Evolutionary conservation across 1,284 basidiomycete species (phyloP).

Genomic region (Naganishia albida): DNA sequence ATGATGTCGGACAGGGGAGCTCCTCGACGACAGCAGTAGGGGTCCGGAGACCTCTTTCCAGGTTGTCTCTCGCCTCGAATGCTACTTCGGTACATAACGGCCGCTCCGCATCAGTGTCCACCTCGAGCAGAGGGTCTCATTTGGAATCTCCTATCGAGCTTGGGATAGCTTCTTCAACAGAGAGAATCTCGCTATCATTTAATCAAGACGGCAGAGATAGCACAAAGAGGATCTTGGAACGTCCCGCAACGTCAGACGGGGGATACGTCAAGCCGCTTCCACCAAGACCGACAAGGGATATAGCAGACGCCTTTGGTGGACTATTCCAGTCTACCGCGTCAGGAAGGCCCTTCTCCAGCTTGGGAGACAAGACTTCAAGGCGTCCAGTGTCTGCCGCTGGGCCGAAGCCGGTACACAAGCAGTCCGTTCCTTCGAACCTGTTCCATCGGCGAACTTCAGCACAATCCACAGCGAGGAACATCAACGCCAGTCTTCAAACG

Average conservation of each 20-base stretch:
- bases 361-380: no score
- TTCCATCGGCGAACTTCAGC: conserved; percentile 5
- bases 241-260: background rate
- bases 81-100: conserved; percentile 1
- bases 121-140: background rate
- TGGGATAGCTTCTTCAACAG: conserved; percentile 1
- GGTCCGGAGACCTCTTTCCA: background rate
- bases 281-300: background rate
- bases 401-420: no score
- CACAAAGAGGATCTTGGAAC: background rate
- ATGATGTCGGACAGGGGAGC: background rate
- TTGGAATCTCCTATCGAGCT: conserved; percentile 7
- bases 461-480: background rate
- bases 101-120: conserved; percentile 2
- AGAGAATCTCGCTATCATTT: no score
- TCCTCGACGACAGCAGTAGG: background rate
- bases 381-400: no score
- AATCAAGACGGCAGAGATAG: background rate
- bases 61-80: background rate
- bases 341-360: background rate
- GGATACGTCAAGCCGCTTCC: background rate
- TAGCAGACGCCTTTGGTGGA: background rate
- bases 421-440: background rate
- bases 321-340: background rate
- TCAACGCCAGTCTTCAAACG: background rate